Percentiles rank a stretch among this genome's conserved stretches.
Evolutionary conservation across 805 yeast species (phyloP).

Genomic region (Helenozyma rhizophorensis): DNA sequence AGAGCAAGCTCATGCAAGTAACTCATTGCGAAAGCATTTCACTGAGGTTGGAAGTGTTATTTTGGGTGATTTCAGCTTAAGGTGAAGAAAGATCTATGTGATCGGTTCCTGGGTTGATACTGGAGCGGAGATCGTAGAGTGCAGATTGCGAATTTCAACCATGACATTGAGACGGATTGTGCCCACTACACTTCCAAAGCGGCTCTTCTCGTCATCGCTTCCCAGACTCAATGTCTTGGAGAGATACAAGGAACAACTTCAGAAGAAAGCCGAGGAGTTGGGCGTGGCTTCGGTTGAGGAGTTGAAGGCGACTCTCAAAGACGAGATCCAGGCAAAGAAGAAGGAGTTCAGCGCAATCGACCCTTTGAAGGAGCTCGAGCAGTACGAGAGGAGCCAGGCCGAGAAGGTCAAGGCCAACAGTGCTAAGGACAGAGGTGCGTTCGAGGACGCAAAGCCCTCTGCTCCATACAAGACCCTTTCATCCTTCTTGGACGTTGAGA

Average conservation of each 20-base stretch:
- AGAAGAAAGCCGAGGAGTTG: constrained; percentile 29
- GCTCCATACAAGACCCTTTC: constrained; percentile 67
- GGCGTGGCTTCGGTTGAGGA: constrained; percentile 48
- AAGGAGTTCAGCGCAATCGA: constrained; percentile 58
- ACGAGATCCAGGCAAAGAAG: constrained; percentile 53
- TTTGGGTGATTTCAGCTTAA: too few species aligned
- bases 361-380: constrained; percentile 66
- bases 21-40: too few species aligned
- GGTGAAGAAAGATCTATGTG: too few species aligned
- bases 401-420: constrained; percentile 20
- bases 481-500: constrained; percentile 67
- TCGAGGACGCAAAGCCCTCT: constrained; percentile 30
- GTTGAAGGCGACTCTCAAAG: constrained; percentile 57
- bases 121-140: too few species aligned
- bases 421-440: constrained; percentile 31
- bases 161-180: too few species aligned
- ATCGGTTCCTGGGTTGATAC: too few species aligned
- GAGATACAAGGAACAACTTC: constrained; percentile 29
- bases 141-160: too few species aligned
- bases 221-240: constrained; percentile 3
- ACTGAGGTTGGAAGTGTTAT: too few species aligned
- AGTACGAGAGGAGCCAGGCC: constrained; percentile 41
- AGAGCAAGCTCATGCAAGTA: too few species aligned
- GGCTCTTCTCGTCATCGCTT: too few species aligned
- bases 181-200: too few species aligned